Percentiles rank a stretch among this genome's conserved stretches.
Evolutionary conservation across 225 moss, liverwort and hornwort genomes (phyloP).

Genomic region (Asterella californica): DNA sequence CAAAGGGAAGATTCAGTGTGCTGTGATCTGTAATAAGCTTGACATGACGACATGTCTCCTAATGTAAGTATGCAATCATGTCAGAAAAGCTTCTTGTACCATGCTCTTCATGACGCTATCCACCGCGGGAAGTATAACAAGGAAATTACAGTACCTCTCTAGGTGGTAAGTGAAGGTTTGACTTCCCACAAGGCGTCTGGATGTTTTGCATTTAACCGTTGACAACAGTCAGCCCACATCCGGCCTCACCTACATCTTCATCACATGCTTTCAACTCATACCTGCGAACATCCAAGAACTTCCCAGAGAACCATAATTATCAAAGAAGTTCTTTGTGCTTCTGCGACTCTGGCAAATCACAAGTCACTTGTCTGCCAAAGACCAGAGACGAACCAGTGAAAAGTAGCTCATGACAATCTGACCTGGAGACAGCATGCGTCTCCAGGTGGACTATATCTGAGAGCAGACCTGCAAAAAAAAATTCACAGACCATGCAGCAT

Average conservation of each 20-base stretch:
- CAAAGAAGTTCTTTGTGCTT: background rate
- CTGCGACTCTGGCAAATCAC: background rate
- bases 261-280: constrained; percentile 2
- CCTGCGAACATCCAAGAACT: constrained; percentile 17
- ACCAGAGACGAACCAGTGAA: background rate
- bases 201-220: background rate
- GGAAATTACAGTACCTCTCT: constrained; percentile 4
- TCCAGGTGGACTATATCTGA: background rate
- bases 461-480: background rate
- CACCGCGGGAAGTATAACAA: background rate
- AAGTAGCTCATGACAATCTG: background rate
- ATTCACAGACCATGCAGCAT: background rate
- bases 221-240: background rate
- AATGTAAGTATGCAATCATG: background rate
- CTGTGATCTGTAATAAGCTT: background rate
- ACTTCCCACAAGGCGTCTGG: background rate
- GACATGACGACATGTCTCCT: background rate
- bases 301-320: background rate
- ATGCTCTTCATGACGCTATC: background rate
- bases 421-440: background rate
- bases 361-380: background rate
- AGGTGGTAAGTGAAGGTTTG: background rate
- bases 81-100: background rate
- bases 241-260: background rate
- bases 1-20: background rate